phyloP scores from a whole-genome alignment of 805 yeast genomes.

The Zygoascus ofunaensis region DNA sequence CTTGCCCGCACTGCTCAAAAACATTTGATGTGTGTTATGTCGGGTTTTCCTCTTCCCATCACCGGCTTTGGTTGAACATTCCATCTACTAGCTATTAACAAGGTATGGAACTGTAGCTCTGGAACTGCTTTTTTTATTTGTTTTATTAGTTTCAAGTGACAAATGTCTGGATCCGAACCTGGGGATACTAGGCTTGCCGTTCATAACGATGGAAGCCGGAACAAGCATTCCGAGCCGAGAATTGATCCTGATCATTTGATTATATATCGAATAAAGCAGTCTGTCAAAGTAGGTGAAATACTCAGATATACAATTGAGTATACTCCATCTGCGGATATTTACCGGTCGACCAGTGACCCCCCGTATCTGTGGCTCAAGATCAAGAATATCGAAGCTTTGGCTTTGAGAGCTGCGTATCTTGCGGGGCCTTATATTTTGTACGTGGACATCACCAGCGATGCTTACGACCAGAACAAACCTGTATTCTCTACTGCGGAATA shows the following conservation, averaged over 20 bases:
- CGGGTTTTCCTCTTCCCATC: no score
- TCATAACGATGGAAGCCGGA: no score
- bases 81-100: no score
- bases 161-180: no score
- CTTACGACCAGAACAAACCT: slow-evolving; percentile 45
- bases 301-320: slow-evolving; percentile 48
- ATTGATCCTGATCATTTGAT: no score
- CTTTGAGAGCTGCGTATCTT: slow-evolving; percentile 72
- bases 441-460: slow-evolving; percentile 65
- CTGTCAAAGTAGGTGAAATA: slow-evolving; percentile 52
- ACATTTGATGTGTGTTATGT: no score
- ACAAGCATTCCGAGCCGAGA: no score
- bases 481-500: slow-evolving; percentile 30
- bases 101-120: no score
- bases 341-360: slow-evolving; percentile 3
- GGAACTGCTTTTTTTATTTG: no score
- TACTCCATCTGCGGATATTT: slow-evolving; percentile 29
- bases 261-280: slow-evolving; percentile 18
- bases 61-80: no score
- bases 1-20: no score
- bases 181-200: no score
- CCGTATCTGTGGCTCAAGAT: slow-evolving; percentile 35
- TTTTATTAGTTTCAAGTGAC: background rate
- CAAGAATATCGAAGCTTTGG: slow-evolving; percentile 60
- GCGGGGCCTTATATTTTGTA: slow-evolving; percentile 86